phyloP scores from a whole-genome alignment of 768 basidiomycete species.

The Lepiota brunneoincarnata region DNA sequence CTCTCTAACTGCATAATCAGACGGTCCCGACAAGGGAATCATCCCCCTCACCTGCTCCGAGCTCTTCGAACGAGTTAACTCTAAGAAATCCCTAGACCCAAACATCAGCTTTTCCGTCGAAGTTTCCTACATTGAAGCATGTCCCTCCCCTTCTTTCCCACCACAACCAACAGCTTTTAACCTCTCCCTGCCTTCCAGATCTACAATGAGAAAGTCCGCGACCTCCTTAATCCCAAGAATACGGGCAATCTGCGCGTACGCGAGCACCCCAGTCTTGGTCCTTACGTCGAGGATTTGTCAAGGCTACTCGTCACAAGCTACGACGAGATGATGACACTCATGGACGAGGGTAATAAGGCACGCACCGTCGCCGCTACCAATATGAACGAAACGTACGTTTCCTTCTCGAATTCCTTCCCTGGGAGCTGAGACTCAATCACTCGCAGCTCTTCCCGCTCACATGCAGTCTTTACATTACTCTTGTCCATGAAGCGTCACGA shows the following conservation, averaged over 20 bases:
- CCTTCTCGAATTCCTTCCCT: conserved; percentile 8
- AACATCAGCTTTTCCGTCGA: conserved; percentile 87
- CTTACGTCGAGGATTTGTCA: conserved; percentile 98
- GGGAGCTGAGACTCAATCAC: conserved; percentile 1
- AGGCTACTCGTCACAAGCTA: conserved; percentile 90
- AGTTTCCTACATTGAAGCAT: conserved; percentile 95
- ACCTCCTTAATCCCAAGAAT: conserved; percentile 96
- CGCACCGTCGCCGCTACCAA: conserved; percentile 98
- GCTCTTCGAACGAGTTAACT: conserved; percentile 79
- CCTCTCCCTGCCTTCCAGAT: conserved; percentile 48
- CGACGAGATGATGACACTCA: conserved; percentile 97
- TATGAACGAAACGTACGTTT: conserved; percentile 94
- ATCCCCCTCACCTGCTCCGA: conserved; percentile 95
- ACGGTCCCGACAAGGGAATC: conserved; percentile 95
- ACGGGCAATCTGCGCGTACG: conserved; percentile 93
- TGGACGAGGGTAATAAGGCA: conserved; percentile 99
- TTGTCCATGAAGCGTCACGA: conserved; percentile 92
- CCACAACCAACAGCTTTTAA: background rate
- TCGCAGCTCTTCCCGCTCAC: conserved; percentile 86
- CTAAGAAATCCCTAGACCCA: conserved; percentile 59
- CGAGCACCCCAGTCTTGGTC: conserved; percentile 93
- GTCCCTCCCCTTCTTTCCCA: conserved; percentile 14
- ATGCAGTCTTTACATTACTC: conserved; percentile 96
- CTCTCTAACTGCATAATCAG: conserved; percentile 33
- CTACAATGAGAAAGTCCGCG: conserved; percentile 97